phyloP scores from a whole-genome alignment of 345 rosid species.

The Sonneratia alba region DNA sequence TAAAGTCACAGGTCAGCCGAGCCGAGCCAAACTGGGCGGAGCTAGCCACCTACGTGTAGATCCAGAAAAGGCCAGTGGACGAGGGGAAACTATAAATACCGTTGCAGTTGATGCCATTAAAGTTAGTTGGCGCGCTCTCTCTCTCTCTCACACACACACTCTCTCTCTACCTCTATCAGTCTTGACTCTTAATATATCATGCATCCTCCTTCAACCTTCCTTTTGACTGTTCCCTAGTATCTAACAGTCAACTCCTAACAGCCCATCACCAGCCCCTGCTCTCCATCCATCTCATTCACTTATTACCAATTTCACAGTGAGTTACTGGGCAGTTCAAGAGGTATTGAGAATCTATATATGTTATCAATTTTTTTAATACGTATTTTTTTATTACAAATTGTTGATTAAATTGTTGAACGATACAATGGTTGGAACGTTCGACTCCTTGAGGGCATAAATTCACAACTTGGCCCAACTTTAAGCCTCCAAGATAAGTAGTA shows the following conservation, averaged over 20 bases:
- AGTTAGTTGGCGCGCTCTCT: constrained; percentile 50
- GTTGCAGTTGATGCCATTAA: constrained; percentile 47
- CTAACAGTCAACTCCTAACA: constrained; percentile 99
- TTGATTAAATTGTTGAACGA: too few relatives aligned
- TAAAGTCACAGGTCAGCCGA: not conserved
- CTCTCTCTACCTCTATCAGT: constrained; percentile 8
- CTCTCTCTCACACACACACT: constrained; percentile 13
- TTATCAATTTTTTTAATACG: too few relatives aligned
- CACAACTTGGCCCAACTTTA: too few relatives aligned
- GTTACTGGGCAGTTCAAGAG: too few relatives aligned
- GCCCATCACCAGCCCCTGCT: constrained; percentile 13
- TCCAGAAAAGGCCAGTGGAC: too few relatives aligned
- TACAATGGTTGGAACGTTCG: too few relatives aligned
- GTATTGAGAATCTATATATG: too few relatives aligned
- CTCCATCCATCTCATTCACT: too few relatives aligned
- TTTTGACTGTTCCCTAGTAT: constrained; percentile 27
- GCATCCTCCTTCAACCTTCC: not conserved
- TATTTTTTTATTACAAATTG: too few relatives aligned
- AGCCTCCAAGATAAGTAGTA: too few relatives aligned
- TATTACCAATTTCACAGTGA: too few relatives aligned
- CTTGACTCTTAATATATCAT: not conserved
- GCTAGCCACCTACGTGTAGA: not conserved
- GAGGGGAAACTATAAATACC: constrained; percentile 29
- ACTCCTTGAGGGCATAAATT: too few relatives aligned
- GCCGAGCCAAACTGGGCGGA: not conserved